Conservation (phyloP, 192 early-diverging fungal species). For the Rhizoclosmatium sp. region DNA sequence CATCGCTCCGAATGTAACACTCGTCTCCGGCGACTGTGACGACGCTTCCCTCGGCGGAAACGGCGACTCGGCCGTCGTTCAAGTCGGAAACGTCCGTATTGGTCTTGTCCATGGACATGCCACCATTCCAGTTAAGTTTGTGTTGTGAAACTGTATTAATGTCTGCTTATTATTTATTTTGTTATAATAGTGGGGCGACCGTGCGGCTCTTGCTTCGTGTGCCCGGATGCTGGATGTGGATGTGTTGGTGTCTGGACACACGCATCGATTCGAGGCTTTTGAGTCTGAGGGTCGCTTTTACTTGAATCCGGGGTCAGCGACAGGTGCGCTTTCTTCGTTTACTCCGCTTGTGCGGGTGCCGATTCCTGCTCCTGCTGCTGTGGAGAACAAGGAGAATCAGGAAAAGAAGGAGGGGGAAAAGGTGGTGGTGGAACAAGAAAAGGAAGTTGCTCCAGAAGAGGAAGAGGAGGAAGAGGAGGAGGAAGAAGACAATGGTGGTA, state of each 20-base stretch:
- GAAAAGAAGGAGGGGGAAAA: conserved; percentile 13
- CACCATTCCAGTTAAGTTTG: conserved; percentile 64
- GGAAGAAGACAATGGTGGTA: not conserved
- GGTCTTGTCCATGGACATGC: conserved; percentile 89
- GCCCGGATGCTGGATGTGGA: conserved; percentile 94
- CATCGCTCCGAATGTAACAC: conserved; percentile 76
- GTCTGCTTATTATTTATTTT: not conserved
- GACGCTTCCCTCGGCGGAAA: conserved; percentile 39
- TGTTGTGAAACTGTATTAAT: not conserved
- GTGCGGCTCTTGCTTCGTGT: conserved; percentile 52
- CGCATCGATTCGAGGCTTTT: conserved; percentile 90
- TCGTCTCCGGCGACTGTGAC: conserved; percentile 88
- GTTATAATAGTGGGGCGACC: conserved; percentile 59
- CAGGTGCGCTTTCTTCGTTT: conserved; percentile 72
- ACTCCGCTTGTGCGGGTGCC: conserved; percentile 27
- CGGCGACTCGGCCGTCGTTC: conserved; percentile 55
- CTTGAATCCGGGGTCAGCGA: conserved; percentile 95
- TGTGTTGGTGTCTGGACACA: conserved; percentile 86
- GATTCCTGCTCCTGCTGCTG: conserved; percentile 15
- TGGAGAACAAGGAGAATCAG: not conserved
- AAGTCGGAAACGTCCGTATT: conserved; percentile 51
- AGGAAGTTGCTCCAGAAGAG: not conserved
- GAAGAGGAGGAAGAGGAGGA: not conserved
- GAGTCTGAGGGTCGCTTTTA: conserved; percentile 93
- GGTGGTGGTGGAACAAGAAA: not conserved